phyloP scores from a whole-genome alignment of 371 early-diverging fungal species.

The Umbelopsis sp. region DNA sequence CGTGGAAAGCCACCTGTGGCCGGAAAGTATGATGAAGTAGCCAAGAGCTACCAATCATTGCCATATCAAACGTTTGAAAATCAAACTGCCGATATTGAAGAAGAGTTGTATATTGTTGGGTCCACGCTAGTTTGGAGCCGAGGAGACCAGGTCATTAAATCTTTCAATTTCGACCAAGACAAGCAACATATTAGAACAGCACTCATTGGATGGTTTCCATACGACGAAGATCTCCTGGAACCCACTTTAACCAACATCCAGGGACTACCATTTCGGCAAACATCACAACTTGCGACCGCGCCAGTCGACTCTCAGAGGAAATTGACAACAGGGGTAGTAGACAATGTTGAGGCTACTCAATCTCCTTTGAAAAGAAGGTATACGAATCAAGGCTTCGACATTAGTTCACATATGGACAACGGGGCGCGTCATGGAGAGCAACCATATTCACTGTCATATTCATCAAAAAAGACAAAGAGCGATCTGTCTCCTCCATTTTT shows the following conservation, averaged over 20 bases:
- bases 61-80: background rate
- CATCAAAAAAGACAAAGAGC: background rate
- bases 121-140: slow-evolving; percentile 57
- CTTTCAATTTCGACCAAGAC: slow-evolving; percentile 42
- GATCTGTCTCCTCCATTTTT: background rate
- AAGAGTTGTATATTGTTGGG: slow-evolving; percentile 49
- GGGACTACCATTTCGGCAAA: slow-evolving; percentile 16
- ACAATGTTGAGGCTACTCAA: slow-evolving; percentile 16
- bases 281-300: slow-evolving; percentile 20
- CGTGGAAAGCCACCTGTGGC: background rate
- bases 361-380: slow-evolving; percentile 17
- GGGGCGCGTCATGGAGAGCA: slow-evolving; percentile 6
- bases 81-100: slow-evolving; percentile 15
- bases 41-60: background rate
- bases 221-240: slow-evolving; percentile 25
- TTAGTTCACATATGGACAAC: slow-evolving; percentile 23
- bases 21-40: background rate
- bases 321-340: background rate
- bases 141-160: slow-evolving; percentile 39
- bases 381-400: slow-evolving; percentile 22
- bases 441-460: slow-evolving; percentile 3
- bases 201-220: slow-evolving; percentile 53
- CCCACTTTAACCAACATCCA: slow-evolving; percentile 3
- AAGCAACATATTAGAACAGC: slow-evolving; percentile 43
- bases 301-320: slow-evolving; percentile 21